Percentiles rank a stretch among this genome's conserved stretches.
Conservation (phyloP, 2,329 filamentous ascomycete species). For the Fusarium neocosmosporiellum region DNA sequence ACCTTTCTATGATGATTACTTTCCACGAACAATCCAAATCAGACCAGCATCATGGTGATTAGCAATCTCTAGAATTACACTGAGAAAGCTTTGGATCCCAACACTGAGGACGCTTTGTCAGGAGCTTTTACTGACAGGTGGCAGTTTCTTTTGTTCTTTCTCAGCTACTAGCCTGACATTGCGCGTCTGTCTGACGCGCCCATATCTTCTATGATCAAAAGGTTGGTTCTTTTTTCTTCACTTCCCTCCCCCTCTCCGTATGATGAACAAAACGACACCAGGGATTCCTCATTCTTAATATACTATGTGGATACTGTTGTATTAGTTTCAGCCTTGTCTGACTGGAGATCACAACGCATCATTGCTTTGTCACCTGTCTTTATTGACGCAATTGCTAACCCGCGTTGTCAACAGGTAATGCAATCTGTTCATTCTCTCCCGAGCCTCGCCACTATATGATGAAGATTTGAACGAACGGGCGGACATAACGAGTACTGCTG, state of each 20-base stretch:
- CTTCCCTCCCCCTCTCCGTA: conserved; percentile 47
- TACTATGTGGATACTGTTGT: conserved; percentile 71
- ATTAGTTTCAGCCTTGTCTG: conserved; percentile 77
- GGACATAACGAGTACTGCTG: conserved; percentile 70
- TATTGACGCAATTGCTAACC: conserved; percentile 51
- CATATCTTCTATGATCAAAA: conserved; percentile 51
- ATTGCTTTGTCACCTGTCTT: conserved; percentile 30
- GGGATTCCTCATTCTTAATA: conserved; percentile 78
- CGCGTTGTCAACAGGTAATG: conserved; percentile 55
- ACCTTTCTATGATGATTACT: conserved; percentile 49
- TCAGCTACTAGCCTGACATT: neutral
- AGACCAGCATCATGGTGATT: conserved; percentile 68
- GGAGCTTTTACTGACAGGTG: conserved; percentile 29
- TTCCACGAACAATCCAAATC: conserved; percentile 71
- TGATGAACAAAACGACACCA: conserved; percentile 73
- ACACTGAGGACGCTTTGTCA: conserved; percentile 14
- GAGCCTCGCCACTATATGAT: conserved; percentile 58
- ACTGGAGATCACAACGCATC: conserved; percentile 54
- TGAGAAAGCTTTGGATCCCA: conserved; percentile 58
- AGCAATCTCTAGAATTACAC: conserved; percentile 63
- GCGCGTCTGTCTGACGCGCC: conserved; percentile 11
- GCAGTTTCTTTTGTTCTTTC: conserved; percentile 12
- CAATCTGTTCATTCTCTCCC: conserved; percentile 13
- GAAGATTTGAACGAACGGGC: conserved; percentile 77
- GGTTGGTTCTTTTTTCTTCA: conserved; percentile 52